phyloP scores from a whole-genome alignment of 1,139 yeast genomes.

The Lodderomyces beijingensis region DNA sequence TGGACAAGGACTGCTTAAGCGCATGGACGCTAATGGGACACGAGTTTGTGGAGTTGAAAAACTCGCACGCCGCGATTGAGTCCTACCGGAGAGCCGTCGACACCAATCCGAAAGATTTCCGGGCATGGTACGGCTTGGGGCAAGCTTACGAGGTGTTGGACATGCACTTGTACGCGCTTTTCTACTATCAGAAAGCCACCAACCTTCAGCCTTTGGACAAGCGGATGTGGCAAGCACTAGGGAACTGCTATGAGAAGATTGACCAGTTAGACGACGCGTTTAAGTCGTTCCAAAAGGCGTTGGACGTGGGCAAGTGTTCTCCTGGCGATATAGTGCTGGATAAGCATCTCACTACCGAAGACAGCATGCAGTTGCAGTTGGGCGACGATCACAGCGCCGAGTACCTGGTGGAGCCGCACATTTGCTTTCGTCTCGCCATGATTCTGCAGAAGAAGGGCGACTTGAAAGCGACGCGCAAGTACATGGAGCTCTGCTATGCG shows the following conservation, averaged over 20 bases:
- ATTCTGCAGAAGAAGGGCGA: constrained; percentile 60
- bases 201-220: constrained; percentile 84
- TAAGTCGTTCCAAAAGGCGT: constrained; percentile 53
- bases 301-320: constrained; percentile 39
- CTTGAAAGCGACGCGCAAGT: constrained; percentile 49
- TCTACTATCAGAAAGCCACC: constrained; percentile 90
- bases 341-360: not conserved
- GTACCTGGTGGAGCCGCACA: constrained; percentile 37
- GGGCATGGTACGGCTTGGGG: constrained; percentile 99
- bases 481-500: constrained; percentile 70
- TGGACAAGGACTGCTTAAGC: constrained; percentile 75
- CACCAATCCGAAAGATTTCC: constrained; percentile 80
- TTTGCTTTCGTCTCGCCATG: constrained; percentile 65
- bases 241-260: constrained; percentile 81
- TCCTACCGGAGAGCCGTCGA: constrained; percentile 92
- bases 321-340: constrained; percentile 12
- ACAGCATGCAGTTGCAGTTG: not conserved
- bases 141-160: constrained; percentile 97
- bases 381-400: constrained; percentile 4
- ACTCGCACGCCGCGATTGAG: constrained; percentile 96
- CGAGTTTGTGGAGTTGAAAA: constrained; percentile 93
- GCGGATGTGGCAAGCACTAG: constrained; percentile 96
- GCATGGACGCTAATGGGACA: constrained; percentile 99
- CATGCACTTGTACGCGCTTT: constrained; percentile 88
- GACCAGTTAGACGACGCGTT: constrained; percentile 65